Evolutionary conservation across 2,329 filamentous ascomycete species (phyloP), one percentile per base, ranked within the genome.

Genomic region (Incumbomyces delicatus): DNA sequence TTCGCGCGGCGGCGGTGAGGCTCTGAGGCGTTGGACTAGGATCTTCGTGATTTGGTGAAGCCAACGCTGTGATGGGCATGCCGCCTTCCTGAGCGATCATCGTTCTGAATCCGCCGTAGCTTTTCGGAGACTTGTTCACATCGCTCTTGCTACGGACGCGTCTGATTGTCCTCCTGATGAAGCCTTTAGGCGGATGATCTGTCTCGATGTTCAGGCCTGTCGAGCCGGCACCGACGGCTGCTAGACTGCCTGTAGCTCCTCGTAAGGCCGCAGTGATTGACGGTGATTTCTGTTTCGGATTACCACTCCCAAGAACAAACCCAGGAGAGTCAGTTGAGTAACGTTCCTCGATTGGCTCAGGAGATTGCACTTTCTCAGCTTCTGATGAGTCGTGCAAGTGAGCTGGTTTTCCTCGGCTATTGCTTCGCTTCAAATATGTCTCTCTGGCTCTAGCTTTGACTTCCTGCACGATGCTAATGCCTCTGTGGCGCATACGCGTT

Each of bases 21-120:
- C 3, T 42, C 20, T 17, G 20, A 33, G 22, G n/a, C 7, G 20
- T 33, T n/a, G 30, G n/a, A 31, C 33, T 36, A 3, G 73, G 69
- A 6, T 73, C 70, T n/a, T 72, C 69, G 10, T 61, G 58, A 17
- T 65, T 62, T 31, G 72, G 71, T 18, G 73, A 73, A 18, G 71
- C 69, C 34, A 80, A 65, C 47, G 68, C 75, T 14, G 73, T 69
- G 56, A 79, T 72, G 8, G 77, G 78, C 1, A 76, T 76, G 2
- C 77, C 78, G 42, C 77, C 77, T 52, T 76, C 69, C 40, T 66
- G 70, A 32, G 70, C 75, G 68, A 77, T 76, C 31, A 81, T 65
- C 43, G 74, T 71, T 10, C 67, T 64, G 48, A 81, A 60, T 8
- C 71, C 72, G 22, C 65, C 60, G 41, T 53, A 34, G 38, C 58